Conservation (phyloP, 129 eudicot genomes). For the Tagetes patula region DNA sequence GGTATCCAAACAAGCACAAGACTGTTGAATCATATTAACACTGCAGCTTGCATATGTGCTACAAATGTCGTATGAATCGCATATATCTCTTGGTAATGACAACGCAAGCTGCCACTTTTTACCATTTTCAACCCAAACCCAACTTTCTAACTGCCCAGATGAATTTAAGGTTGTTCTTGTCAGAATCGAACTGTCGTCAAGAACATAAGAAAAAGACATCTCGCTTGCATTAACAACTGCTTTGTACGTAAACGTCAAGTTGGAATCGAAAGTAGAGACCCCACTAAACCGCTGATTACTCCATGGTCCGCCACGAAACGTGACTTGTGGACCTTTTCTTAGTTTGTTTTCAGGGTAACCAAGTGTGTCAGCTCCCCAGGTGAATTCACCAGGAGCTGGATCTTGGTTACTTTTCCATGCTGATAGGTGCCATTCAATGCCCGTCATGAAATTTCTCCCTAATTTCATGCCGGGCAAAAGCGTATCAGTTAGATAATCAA, state of each 20-base stretch:
- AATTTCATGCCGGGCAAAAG: constrained; percentile 44
- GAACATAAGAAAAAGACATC: constrained; percentile 24
- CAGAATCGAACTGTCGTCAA: constrained; percentile 18
- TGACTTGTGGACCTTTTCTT: constrained; percentile 12
- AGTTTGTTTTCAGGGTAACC: constrained; percentile 38
- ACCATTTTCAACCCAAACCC: constrained; percentile 33
- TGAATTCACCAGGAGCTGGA: constrained; percentile 41
- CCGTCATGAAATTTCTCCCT: constrained; percentile 25
- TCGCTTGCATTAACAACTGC: constrained; percentile 24
- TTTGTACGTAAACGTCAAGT: neutral
- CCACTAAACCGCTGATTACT: constrained; percentile 39
- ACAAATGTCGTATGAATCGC: constrained; percentile 51
- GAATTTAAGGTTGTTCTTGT: constrained; percentile 23
- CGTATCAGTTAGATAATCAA: constrained; percentile 48
- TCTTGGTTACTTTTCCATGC: constrained; percentile 46
- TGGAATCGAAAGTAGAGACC: constrained; percentile 10
- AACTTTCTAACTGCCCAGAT: constrained; percentile 27
- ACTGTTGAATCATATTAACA: constrained; percentile 12
- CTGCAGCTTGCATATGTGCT: constrained; percentile 55
- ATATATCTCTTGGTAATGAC: constrained; percentile 35
- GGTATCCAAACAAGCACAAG: constrained; percentile 49
- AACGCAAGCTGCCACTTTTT: constrained; percentile 36
- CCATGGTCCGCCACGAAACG: constrained; percentile 40
- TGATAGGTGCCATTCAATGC: constrained; percentile 23
- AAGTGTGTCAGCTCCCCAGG: constrained; percentile 25